These are phyloP conservation scores for Phialemonium atrogriseum DNA, from an alignment of 2,329 filamentous ascomycete species.

Conservation along the genomic window DNA sequence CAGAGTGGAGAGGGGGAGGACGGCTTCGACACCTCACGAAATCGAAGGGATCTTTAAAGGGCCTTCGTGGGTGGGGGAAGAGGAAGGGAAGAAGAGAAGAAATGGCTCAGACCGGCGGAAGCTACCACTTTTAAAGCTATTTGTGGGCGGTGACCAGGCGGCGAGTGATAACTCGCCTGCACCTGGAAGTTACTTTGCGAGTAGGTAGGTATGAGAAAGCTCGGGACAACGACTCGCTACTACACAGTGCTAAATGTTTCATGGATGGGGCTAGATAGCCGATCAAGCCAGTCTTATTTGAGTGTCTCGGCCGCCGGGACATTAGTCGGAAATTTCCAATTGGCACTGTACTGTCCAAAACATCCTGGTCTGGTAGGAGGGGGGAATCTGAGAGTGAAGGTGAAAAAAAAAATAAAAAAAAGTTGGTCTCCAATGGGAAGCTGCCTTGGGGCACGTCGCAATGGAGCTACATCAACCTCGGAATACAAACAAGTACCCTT, in stretches of 20 bases:
- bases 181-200: too few species aligned
- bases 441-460: conserved; percentile 17
- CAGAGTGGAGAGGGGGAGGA: conserved; percentile 12
- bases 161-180: too few species aligned
- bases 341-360: conserved; percentile 9
- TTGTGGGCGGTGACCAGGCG: conserved; percentile 11
- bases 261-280: too few species aligned
- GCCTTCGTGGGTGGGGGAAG: conserved; percentile 41
- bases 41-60: conserved; percentile 32
- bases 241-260: too few species aligned
- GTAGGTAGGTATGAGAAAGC: too few species aligned
- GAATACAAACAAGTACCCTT: conserved; percentile 17
- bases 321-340: too few species aligned
- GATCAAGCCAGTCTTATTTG: too few species aligned
- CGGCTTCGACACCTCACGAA: conserved; percentile 36
- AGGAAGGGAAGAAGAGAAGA: conserved; percentile 19
- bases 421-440: too few species aligned
- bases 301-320: too few species aligned
- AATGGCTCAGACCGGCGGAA: conserved; percentile 4
- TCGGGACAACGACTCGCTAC: too few species aligned
- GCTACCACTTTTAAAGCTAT: conserved; percentile 5
- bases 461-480: conserved; percentile 20
- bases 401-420: not conserved
- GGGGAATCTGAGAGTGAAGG: not conserved
- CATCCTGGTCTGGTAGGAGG: not conserved